These are phyloP conservation scores for Boletus eberwhitei DNA, from an alignment of 768 basidiomycete genomes.

Conservation along the genomic window DNA sequence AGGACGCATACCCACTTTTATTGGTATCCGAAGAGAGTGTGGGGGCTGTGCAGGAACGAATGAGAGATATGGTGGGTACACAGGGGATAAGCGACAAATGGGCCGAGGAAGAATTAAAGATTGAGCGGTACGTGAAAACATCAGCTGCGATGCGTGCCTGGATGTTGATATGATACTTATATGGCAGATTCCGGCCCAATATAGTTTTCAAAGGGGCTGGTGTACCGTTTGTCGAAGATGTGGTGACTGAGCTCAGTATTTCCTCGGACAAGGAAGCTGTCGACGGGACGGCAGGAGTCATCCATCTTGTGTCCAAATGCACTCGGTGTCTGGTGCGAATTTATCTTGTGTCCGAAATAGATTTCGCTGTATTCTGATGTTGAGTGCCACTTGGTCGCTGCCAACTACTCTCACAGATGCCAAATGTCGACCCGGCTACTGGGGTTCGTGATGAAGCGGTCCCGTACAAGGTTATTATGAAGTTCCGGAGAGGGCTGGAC, in stretches of 20 bases:
- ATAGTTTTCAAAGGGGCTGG: constrained; percentile 64
- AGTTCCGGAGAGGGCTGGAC: constrained; percentile 63
- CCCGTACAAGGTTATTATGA: constrained; percentile 72
- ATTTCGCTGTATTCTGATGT: constrained; percentile 1
- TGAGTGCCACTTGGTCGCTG: background rate
- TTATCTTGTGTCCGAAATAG: background rate
- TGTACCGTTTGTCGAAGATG: constrained; percentile 69
- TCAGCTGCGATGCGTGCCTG: background rate
- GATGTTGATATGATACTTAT: constrained; percentile 1
- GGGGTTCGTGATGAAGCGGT: constrained; percentile 69
- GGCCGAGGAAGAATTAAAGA: constrained; percentile 45
- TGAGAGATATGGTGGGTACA: constrained; percentile 44
- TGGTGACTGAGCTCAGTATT: constrained; percentile 59
- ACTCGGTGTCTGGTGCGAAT: constrained; percentile 65
- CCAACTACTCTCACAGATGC: constrained; percentile 46
- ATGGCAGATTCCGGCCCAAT: constrained; percentile 69
- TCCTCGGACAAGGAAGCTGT: constrained; percentile 32
- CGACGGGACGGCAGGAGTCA: constrained; percentile 19
- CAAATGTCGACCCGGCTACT: constrained; percentile 65
- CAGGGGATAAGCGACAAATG: constrained; percentile 52
- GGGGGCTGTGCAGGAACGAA: constrained; percentile 44
- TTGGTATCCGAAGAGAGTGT: constrained; percentile 68
- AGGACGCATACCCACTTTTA: constrained; percentile 71
- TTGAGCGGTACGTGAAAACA: constrained; percentile 52
- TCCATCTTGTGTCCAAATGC: constrained; percentile 67